These are phyloP conservation scores for Hortaea werneckii DNA, from an alignment of 2,329 filamentous ascomycete genomes.

Conservation along the genomic window DNA sequence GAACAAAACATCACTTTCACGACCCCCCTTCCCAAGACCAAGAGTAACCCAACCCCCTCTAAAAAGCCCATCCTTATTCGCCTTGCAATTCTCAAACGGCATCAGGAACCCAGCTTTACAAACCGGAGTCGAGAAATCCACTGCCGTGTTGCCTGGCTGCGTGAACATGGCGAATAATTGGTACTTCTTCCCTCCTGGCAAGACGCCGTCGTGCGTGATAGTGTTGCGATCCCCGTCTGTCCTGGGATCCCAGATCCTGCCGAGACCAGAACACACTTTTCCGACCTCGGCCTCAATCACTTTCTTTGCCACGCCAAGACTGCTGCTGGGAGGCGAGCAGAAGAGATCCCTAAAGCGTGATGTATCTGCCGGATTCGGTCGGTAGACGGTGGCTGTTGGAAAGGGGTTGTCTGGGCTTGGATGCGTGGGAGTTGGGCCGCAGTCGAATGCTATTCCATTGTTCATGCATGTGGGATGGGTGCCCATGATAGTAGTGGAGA, in stretches of 20 bases:
- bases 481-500: too few species aligned
- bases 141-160: not conserved
- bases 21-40: not conserved
- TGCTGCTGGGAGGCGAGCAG: too few species aligned
- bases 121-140: not conserved
- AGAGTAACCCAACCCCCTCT: not conserved
- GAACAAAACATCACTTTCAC: not conserved
- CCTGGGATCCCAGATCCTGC: not conserved
- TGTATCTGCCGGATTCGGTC: too few species aligned
- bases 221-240: not conserved
- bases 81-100: not conserved
- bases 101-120: not conserved
- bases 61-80: not conserved
- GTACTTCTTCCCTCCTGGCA: not conserved
- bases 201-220: not conserved
- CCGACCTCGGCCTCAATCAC: too few species aligned
- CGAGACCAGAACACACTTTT: too few species aligned
- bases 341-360: too few species aligned
- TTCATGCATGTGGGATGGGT: too few species aligned
- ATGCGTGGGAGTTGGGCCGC: too few species aligned
- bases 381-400: too few species aligned
- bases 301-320: too few species aligned
- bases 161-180: not conserved
- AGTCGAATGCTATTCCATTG: too few species aligned
- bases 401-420: too few species aligned